A percentile compares a stretch with the other conserved stretches of the same genome.
phyloP scores from a whole-genome alignment of 768 basidiomycete genomes.

The Amyloporia xantha region DNA sequence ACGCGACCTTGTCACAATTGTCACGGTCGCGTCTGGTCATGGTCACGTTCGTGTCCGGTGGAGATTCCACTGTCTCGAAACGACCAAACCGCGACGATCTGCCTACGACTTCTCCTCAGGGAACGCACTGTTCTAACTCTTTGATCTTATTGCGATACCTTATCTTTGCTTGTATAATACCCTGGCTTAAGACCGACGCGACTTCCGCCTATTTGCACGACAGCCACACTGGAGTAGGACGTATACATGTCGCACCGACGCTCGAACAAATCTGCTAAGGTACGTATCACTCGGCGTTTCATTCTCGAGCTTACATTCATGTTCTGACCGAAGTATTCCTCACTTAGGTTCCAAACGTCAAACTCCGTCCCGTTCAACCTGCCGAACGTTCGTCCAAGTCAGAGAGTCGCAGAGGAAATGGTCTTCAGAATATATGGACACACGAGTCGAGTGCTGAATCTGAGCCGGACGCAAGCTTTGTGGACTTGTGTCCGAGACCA shows the following conservation, averaged over 20 bases:
- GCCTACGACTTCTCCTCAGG: too few relatives aligned
- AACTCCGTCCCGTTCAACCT: slow-evolving; percentile 53
- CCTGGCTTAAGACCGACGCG: too few relatives aligned
- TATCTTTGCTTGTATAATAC: too few relatives aligned
- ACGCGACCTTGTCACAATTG: not conserved
- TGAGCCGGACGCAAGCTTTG: slow-evolving; percentile 25
- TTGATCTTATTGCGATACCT: too few relatives aligned
- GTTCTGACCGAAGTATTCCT: not conserved
- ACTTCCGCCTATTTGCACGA: too few relatives aligned
- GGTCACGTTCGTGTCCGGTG: too few relatives aligned
- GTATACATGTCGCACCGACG: slow-evolving; percentile 19
- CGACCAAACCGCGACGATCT: too few relatives aligned
- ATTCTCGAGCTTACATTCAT: not conserved
- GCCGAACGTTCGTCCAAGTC: slow-evolving; percentile 23
- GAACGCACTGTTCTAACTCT: too few relatives aligned
- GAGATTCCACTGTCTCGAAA: too few relatives aligned
- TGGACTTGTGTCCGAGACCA: slow-evolving; percentile 48
- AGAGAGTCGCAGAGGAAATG: slow-evolving; percentile 39
- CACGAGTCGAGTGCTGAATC: slow-evolving; percentile 39
- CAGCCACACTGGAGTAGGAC: too few relatives aligned
- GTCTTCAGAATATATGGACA: slow-evolving; percentile 27
- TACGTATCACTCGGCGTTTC: slow-evolving; percentile 10
- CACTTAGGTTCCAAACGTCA: slow-evolving; percentile 72
- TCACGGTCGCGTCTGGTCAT: not conserved
- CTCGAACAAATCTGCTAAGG: slow-evolving; percentile 64